Conservation (phyloP, 1,284 basidiomycete species). For the Leucoagaricus sp. region DNA sequence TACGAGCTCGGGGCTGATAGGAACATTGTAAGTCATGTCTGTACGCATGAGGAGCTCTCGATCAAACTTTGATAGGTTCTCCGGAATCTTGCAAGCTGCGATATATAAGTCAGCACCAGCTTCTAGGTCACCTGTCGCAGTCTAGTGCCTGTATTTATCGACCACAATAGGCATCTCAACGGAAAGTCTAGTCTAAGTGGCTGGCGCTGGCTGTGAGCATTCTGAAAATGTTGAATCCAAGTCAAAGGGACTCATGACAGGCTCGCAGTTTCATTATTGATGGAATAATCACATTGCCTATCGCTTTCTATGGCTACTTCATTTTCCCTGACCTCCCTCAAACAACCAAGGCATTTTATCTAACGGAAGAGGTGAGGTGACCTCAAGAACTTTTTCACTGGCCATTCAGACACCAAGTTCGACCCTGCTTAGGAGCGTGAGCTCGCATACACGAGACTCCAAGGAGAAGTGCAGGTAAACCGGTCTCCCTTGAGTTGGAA, state of each 20-base stretch:
- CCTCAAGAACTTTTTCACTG: not conserved
- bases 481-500: slow-evolving; percentile 50
- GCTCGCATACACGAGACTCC: slow-evolving; percentile 52
- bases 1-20: slow-evolving; percentile 64
- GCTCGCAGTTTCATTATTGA: slow-evolving; percentile 65
- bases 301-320: slow-evolving; percentile 72
- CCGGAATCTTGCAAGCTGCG: slow-evolving; percentile 68
- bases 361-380: slow-evolving; percentile 53
- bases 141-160: no score
- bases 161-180: slow-evolving; percentile 54
- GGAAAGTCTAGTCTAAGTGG: slow-evolving; percentile 60
- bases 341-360: slow-evolving; percentile 66
- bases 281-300: slow-evolving; percentile 71
- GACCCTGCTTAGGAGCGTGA: slow-evolving; percentile 46
- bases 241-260: slow-evolving; percentile 7
- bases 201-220: slow-evolving; percentile 70
- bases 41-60: not conserved
- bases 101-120: slow-evolving; percentile 51
- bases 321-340: slow-evolving; percentile 73
- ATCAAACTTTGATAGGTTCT: slow-evolving; percentile 48
- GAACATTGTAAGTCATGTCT: slow-evolving; percentile 51
- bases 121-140: not conserved
- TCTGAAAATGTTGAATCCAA: not conserved
- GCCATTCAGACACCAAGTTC: not conserved
- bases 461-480: slow-evolving; percentile 38